These are phyloP conservation scores for Picochlorum sp. DNA, from an alignment of 139 green algal species.

Conservation along the genomic window DNA sequence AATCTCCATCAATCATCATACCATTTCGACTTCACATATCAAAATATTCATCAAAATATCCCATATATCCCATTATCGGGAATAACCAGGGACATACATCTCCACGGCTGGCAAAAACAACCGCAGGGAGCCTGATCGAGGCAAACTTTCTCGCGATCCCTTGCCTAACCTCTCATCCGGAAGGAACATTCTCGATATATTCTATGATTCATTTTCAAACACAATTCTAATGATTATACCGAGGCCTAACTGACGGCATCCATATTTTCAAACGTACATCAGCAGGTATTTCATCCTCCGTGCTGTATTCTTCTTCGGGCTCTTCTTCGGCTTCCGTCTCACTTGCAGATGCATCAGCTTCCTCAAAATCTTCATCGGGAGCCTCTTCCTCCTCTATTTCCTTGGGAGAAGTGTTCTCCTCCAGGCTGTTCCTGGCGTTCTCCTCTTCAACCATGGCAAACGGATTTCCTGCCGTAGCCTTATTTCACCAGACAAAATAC, in stretches of 20 bases:
- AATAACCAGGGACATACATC: too few species aligned
- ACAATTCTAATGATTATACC: too few species aligned
- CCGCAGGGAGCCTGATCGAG: too few species aligned
- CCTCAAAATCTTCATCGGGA: constrained; percentile 28
- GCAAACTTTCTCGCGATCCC: too few species aligned
- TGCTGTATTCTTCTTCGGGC: constrained; percentile 31
- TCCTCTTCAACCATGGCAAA: not conserved
- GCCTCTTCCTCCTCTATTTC: not conserved
- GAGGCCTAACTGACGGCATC: not conserved
- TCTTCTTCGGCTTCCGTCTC: constrained; percentile 17
- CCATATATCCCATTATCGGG: too few species aligned
- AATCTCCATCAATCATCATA: not conserved
- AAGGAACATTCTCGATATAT: too few species aligned
- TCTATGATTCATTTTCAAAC: too few species aligned
- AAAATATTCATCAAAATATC: not conserved
- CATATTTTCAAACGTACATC: not conserved
- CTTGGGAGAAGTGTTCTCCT: not conserved
- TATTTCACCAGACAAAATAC: too few species aligned
- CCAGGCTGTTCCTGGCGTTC: not conserved
- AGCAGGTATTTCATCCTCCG: not conserved
- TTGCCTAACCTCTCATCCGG: too few species aligned
- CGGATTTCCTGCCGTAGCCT: too few species aligned
- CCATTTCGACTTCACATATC: not conserved
- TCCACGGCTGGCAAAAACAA: too few species aligned
- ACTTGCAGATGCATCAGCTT: constrained; percentile 12